Conservation (phyloP, 345 rosid genomes). For the Pistacia atlantica region DNA sequence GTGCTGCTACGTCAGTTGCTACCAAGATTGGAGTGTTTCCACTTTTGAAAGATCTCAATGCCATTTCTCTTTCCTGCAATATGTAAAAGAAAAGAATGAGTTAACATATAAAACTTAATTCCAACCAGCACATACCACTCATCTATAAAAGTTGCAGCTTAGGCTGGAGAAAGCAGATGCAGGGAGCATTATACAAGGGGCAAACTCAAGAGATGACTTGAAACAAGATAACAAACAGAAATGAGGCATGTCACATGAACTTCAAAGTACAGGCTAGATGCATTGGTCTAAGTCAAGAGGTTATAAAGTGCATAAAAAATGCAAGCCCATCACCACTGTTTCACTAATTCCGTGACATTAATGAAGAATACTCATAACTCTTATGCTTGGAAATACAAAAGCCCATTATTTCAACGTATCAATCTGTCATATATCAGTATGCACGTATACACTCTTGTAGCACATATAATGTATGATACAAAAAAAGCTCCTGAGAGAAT, state of each 20-base stretch:
- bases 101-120: background rate
- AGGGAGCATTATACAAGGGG: background rate
- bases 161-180: background rate
- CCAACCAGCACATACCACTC: background rate
- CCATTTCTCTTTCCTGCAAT: slow-evolving; percentile 90
- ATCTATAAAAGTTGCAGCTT: background rate
- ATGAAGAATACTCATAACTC: background rate
- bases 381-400: background rate
- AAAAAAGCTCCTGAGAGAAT: background rate
- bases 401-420: background rate
- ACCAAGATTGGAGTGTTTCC: slow-evolving; percentile 92
- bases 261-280: background rate
- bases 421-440: background rate
- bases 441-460: background rate
- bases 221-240: background rate
- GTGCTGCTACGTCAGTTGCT: slow-evolving; percentile 95
- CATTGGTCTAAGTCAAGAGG: background rate
- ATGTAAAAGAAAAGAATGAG: background rate
- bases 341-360: background rate
- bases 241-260: background rate
- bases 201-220: background rate
- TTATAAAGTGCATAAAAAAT: background rate
- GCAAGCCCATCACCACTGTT: background rate
- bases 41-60: slow-evolving; percentile 80
- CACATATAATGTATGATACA: background rate